Evolutionary conservation across 805 yeast species (phyloP), one percentile per base, ranked within the genome.

Genomic region (Wickerhamiella azymoides): DNA sequence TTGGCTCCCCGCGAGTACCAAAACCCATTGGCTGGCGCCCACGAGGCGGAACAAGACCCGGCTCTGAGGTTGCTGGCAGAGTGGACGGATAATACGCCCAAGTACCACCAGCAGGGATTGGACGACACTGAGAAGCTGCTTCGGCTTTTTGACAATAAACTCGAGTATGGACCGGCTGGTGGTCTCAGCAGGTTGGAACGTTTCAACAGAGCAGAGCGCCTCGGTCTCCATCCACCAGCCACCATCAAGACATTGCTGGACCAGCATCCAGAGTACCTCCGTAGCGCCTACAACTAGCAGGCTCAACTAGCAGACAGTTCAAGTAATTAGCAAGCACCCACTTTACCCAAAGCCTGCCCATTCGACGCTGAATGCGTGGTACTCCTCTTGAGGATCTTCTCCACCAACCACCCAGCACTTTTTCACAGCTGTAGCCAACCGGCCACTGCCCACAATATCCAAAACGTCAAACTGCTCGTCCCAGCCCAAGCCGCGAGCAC

Each of bases 321-420:
- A n/a, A n/a, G n/a, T n/a, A n/a, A n/a, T n/a, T n/a, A n/a, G n/a
- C n/a, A n/a, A n/a, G n/a, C n/a, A n/a, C n/a, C n/a, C 30, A 10
- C n/a, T 14, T 50, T 61, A 85, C 47, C 96, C 96, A 65, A 89
- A 89, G 0, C 96, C 96, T 0, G 97, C 86, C 98, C 98, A 89
- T 63, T 89, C 96, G 1, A 89, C 67, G 5, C 94, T 80, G 57
- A 76, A 89, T 14, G 72, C 40, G 63, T 65, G 13, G 65, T 63
- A 40, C 54, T 62, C 58, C 14, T 47, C 52, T 2, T 53, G 53
- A 8, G 52, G 49, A 1, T 50, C 44, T 14, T 52, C 50, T 10
- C 62, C 70, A 1, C 71, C 71, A 8, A 68, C 56, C 16, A 83
- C 73, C 81, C 85, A 82, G 17, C 80, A 67, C 60, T 89, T 89